Conservation (phyloP, 805 yeast genomes). For the Helenozyma rhizophorensis region DNA sequence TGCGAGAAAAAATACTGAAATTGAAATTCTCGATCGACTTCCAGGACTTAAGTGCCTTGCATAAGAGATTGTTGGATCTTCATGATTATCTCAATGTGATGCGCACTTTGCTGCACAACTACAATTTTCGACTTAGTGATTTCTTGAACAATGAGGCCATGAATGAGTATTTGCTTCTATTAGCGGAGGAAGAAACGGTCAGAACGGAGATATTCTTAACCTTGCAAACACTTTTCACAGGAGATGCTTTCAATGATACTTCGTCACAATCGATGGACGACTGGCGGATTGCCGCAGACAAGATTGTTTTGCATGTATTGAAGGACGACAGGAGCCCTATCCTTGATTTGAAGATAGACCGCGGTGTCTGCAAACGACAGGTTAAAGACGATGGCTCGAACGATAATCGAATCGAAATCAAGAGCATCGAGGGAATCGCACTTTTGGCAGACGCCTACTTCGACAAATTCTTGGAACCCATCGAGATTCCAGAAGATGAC, state of each 20-base stretch:
- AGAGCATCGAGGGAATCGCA: slow-evolving; percentile 35
- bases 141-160: slow-evolving; percentile 47
- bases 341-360: slow-evolving; percentile 33
- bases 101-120: slow-evolving; percentile 40
- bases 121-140: slow-evolving; percentile 42
- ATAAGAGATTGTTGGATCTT: slow-evolving; percentile 42
- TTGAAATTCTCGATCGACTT: slow-evolving; percentile 68
- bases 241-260: slow-evolving; percentile 20
- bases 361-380: slow-evolving; percentile 28
- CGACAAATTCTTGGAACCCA: slow-evolving; percentile 33
- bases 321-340: slow-evolving; percentile 39
- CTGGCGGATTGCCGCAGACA: slow-evolving; percentile 38
- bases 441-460: slow-evolving; percentile 28
- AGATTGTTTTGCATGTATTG: slow-evolving; percentile 36
- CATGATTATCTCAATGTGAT: slow-evolving; percentile 46
- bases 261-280: slow-evolving; percentile 20
- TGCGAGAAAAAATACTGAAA: slow-evolving; percentile 59
- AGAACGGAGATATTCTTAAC: slow-evolving; percentile 30
- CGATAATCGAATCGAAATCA: slow-evolving; percentile 31
- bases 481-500: slow-evolving; percentile 2
- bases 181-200: slow-evolving; percentile 29
- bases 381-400: slow-evolving; percentile 40
- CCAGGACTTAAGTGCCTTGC: slow-evolving; percentile 50
- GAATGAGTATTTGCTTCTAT: slow-evolving; percentile 39
- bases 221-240: slow-evolving; percentile 35